These are phyloP conservation scores for Hericium rajendrae DNA, from an alignment of 768 basidiomycete species.

Conservation along the genomic window DNA sequence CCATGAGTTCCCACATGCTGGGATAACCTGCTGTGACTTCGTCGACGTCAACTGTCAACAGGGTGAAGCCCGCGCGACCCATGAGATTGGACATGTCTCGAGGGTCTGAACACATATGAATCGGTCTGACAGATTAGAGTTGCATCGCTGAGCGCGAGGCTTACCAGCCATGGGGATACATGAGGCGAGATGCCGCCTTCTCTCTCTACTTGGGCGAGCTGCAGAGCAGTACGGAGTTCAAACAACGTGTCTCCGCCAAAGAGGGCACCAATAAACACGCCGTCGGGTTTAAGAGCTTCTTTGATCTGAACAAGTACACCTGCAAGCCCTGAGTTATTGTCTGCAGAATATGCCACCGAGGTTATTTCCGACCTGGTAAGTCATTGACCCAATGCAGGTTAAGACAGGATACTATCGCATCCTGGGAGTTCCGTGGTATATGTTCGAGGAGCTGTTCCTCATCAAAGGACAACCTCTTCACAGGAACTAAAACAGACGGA, in stretches of 20 bases:
- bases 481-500: slow-evolving; percentile 41
- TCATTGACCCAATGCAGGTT: slow-evolving; percentile 98
- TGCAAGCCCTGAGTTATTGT: slow-evolving; percentile 18
- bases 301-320: slow-evolving; percentile 82
- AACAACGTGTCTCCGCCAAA: slow-evolving; percentile 95
- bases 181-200: slow-evolving; percentile 97
- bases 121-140: not conserved
- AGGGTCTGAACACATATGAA: slow-evolving; percentile 47
- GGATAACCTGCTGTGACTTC: slow-evolving; percentile 89
- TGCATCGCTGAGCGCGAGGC: slow-evolving; percentile 11
- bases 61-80: slow-evolving; percentile 83
- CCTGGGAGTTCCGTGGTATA: slow-evolving; percentile 68
- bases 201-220: slow-evolving; percentile 87
- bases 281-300: slow-evolving; percentile 79
- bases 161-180: slow-evolving; percentile 92
- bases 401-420: slow-evolving; percentile 86
- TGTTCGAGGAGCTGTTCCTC: slow-evolving; percentile 70
- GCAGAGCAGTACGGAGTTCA: slow-evolving; percentile 86
- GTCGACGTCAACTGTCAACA: slow-evolving; percentile 92
- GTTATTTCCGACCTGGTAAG: slow-evolving; percentile 59
- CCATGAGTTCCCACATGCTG: slow-evolving; percentile 90
- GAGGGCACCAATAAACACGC: slow-evolving; percentile 89
- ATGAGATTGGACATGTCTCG: slow-evolving; percentile 90
- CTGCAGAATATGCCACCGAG: not conserved
- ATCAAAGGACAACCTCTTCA: slow-evolving; percentile 71